Percentiles rank a stretch among this genome's conserved stretches.
Conservation (phyloP, 208 protist genomes). For the Angomonas ambiguus region DNA sequence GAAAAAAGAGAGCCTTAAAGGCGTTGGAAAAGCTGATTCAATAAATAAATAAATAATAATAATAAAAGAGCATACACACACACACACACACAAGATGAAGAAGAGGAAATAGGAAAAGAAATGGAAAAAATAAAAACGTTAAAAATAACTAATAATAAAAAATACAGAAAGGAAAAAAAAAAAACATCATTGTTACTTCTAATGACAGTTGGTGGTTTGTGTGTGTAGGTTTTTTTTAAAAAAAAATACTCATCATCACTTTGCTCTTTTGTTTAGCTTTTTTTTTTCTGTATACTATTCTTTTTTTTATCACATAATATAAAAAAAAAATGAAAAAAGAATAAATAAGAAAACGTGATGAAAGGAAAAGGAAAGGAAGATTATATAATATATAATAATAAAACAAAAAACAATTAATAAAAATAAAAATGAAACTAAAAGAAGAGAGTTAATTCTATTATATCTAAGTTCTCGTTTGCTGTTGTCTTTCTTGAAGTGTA, state of each 20-base stretch:
- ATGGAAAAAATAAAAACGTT: neutral
- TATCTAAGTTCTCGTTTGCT: neutral
- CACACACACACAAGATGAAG: neutral
- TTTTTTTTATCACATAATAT: neutral
- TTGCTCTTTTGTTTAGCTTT: neutral
- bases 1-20: constrained; percentile 37
- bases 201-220: neutral
- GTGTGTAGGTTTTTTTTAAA: neutral
- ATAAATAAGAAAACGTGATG: neutral
- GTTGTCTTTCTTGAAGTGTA: neutral
- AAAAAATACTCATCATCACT: neutral
- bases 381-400: constrained; percentile 3
- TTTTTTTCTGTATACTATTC: neutral
- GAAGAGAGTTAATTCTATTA: constrained; percentile 11
- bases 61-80: neutral
- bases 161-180: neutral
- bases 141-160: neutral
- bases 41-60: constrained; percentile 15
- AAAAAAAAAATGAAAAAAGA: neutral
- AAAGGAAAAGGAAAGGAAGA: too few relatives aligned
- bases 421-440: constrained; percentile 6
- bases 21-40: constrained; percentile 73
- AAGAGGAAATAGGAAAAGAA: constrained; percentile 9
- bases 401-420: neutral
- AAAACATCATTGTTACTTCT: neutral